Conservation (phyloP, 768 basidiomycete species). For the Mrakia gelida region DNA sequence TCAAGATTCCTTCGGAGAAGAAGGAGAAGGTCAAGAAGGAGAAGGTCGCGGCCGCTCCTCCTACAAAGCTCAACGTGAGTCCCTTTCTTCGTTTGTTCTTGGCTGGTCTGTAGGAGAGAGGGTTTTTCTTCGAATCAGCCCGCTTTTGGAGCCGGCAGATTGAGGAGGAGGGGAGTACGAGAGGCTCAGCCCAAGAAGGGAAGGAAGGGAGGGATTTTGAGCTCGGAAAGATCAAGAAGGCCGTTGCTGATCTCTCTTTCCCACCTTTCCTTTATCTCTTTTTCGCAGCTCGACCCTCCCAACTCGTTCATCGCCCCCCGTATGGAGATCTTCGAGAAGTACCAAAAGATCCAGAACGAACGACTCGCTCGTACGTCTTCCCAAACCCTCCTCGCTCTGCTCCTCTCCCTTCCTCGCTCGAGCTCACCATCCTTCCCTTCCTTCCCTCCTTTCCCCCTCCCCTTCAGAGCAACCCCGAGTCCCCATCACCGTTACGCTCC, state of each 20-base stretch:
- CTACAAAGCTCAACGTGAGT: constrained; percentile 29
- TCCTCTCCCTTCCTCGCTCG: not conserved
- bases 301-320: constrained; percentile 31
- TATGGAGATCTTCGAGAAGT: constrained; percentile 32
- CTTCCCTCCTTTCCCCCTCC: not conserved
- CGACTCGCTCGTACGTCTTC: constrained; percentile 29
- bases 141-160: not conserved
- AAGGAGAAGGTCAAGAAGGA: constrained; percentile 34
- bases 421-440: constrained; percentile 9
- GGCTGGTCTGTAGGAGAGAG: not conserved
- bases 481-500: constrained; percentile 76
- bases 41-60: constrained; percentile 21
- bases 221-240: not conserved
- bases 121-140: not conserved
- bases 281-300: constrained; percentile 29
- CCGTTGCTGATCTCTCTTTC: too few relatives aligned
- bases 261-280: not conserved
- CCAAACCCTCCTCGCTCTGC: not conserved
- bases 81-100: not conserved
- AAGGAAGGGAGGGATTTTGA: not conserved
- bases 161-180: too few relatives aligned
- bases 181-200: too few relatives aligned
- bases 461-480: constrained; percentile 63
- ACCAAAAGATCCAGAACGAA: constrained; percentile 29
- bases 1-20: constrained; percentile 13